Percentiles rank a stretch among this genome's conserved stretches.
These are phyloP conservation scores for Lasiosphaeria miniovina DNA, from an alignment of 495 filamentous ascomycete genomes.

Conservation along the genomic window DNA sequence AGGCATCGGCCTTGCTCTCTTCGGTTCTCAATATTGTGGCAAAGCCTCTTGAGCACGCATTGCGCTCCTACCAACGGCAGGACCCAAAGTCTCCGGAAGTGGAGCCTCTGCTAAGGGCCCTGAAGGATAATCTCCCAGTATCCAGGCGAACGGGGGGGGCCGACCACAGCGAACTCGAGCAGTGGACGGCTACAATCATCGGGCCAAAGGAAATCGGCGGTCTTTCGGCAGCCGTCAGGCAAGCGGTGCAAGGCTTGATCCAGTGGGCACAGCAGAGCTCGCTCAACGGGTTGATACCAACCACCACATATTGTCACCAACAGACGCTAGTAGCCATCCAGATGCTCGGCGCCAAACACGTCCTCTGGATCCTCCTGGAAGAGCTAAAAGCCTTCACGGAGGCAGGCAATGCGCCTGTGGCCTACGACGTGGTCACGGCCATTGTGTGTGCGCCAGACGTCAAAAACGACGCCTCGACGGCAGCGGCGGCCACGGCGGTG, in stretches of 20 bases:
- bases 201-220: conserved; percentile 53
- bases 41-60: conserved; percentile 68
- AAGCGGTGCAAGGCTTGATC: conserved; percentile 64
- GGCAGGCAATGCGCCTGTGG: conserved; percentile 54
- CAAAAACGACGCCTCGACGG: conserved; percentile 44
- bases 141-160: conserved; percentile 63
- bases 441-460: conserved; percentile 70
- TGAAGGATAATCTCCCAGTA: conserved; percentile 63
- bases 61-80: conserved; percentile 68
- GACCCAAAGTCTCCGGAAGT: conserved; percentile 67
- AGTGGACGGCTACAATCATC: conserved; percentile 56
- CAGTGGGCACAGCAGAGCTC: conserved; percentile 68
- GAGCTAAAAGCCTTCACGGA: conserved; percentile 58
- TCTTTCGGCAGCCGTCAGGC: conserved; percentile 57
- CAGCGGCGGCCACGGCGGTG: conserved; percentile 21
- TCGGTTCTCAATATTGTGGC: conserved; percentile 82
- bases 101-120: conserved; percentile 64
- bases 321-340: conserved; percentile 63
- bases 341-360: conserved; percentile 65
- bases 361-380: conserved; percentile 62
- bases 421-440: conserved; percentile 70
- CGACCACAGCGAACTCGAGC: conserved; percentile 69
- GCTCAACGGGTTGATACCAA: conserved; percentile 53
- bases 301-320: conserved; percentile 75
- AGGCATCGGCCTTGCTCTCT: conserved; percentile 75